phyloP scores from a whole-genome alignment of 148 eudicot genomes.

The Vaccinium macrocarpon region DNA sequence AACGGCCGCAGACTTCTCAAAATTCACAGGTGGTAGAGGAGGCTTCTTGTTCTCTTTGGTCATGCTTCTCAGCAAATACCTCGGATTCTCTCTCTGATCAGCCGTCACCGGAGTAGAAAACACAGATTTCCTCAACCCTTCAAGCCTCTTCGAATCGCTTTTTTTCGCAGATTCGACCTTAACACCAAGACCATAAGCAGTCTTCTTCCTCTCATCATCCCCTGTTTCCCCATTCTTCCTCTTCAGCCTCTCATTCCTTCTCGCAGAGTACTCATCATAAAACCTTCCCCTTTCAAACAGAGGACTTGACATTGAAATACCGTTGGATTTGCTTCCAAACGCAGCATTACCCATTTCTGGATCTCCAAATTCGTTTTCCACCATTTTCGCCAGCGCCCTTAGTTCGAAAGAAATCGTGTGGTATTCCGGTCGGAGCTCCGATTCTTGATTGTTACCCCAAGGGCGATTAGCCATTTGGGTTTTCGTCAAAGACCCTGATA shows the following conservation, averaged over 20 bases:
- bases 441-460: conserved; percentile 21
- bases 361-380: conserved; percentile 37
- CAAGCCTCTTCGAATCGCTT: conserved; percentile 42
- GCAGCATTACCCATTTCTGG: neutral
- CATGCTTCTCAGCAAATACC: conserved; percentile 72
- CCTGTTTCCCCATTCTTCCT: conserved; percentile 51
- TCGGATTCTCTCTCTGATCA: conserved; percentile 48
- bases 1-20: conserved; percentile 35
- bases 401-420: conserved; percentile 52
- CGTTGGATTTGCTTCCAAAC: neutral
- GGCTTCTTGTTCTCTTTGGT: conserved; percentile 67
- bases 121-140: conserved; percentile 40
- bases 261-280: conserved; percentile 69
- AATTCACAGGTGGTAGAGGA: conserved; percentile 62
- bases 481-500: conserved; percentile 40
- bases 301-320: conserved; percentile 25
- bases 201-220: conserved; percentile 28
- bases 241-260: conserved; percentile 83
- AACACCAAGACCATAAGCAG: conserved; percentile 41
- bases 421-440: conserved; percentile 45
- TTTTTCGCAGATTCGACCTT: conserved; percentile 54
- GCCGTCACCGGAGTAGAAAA: conserved; percentile 42
- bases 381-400: conserved; percentile 56
- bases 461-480: conserved; percentile 36
- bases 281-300: conserved; percentile 67